Conservation (phyloP, 495 filamentous ascomycete genomes). For the Penicillium nucicola region DNA sequence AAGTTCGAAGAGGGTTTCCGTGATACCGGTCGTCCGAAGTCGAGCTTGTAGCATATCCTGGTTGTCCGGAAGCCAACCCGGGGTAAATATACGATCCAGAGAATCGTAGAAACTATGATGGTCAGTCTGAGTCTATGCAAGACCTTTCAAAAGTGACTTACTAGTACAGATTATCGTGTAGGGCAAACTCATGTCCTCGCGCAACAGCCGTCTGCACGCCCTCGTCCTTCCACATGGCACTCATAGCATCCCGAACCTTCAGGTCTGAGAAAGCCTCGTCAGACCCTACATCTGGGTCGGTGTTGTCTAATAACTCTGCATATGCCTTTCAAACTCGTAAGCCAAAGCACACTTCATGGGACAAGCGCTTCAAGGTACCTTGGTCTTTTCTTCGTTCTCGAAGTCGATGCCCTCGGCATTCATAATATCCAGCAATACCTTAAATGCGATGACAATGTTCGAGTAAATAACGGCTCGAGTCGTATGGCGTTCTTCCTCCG, state of each 20-base stretch:
- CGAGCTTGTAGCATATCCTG: slow-evolving; percentile 94
- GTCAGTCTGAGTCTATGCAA: slow-evolving; percentile 1
- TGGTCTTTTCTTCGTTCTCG: slow-evolving; percentile 65
- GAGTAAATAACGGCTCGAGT: slow-evolving; percentile 93
- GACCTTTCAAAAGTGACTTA: slow-evolving; percentile 45
- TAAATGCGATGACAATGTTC: slow-evolving; percentile 86
- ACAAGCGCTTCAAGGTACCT: slow-evolving; percentile 46
- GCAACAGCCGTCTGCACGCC: slow-evolving; percentile 84
- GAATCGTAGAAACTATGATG: slow-evolving; percentile 78
- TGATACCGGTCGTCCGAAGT: slow-evolving; percentile 93
- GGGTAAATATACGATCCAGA: slow-evolving; percentile 83
- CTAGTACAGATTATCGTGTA: slow-evolving; percentile 95
- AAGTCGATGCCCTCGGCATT: slow-evolving; percentile 75
- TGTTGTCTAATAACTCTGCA: slow-evolving; percentile 32
- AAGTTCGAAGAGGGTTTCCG: slow-evolving; percentile 92
- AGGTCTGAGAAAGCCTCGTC: slow-evolving; percentile 66
- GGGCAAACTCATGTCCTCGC: slow-evolving; percentile 91
- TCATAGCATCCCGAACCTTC: slow-evolving; percentile 73
- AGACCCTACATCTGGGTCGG: slow-evolving; percentile 71
- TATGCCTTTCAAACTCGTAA: slow-evolving; percentile 23
- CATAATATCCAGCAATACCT: slow-evolving; percentile 92
- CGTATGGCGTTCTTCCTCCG: slow-evolving; percentile 84
- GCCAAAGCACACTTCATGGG: not conserved
- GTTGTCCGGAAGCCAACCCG: slow-evolving; percentile 88
- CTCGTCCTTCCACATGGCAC: slow-evolving; percentile 75